phyloP scores from a whole-genome alignment of 108 stramenopile species.

The Nannochloropsis granulata region DNA sequence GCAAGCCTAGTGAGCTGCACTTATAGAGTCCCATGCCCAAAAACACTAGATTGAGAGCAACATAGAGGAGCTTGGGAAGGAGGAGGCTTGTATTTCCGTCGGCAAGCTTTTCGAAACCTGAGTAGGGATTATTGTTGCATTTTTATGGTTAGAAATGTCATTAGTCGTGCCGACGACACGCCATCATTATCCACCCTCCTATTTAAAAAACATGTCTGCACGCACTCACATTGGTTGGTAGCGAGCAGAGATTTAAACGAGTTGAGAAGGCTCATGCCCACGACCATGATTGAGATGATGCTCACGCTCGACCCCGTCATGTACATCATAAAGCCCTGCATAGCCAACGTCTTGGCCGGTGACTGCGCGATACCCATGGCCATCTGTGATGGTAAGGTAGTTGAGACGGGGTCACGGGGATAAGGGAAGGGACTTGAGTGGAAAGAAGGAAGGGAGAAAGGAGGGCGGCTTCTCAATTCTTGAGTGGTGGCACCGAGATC shows the following conservation, averaged over 20 bases:
- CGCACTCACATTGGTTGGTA: neutral
- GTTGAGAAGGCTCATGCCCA: neutral
- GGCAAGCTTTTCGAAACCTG: neutral
- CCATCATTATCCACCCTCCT: no score
- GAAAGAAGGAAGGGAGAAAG: no score
- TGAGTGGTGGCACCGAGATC: no score
- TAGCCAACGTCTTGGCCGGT: neutral
- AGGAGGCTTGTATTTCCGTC: neutral
- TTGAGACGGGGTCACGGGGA: no score
- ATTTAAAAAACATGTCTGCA: neutral
- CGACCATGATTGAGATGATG: slow-evolving; percentile 3
- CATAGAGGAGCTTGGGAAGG: neutral
- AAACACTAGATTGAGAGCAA: neutral
- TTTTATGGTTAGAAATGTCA: no score
- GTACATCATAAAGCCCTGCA: slow-evolving; percentile 7
- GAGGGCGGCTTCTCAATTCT: no score
- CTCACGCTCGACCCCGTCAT: slow-evolving; percentile 3
- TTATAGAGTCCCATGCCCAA: neutral
- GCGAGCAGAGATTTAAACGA: neutral
- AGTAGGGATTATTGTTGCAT: neutral
- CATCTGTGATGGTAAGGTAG: neutral
- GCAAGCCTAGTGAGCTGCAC: neutral
- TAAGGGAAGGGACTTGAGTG: no score
- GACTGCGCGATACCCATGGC: neutral
- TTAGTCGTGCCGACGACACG: no score